Evolutionary conservation across 257 asterid genomes (phyloP), one percentile per base, ranked within the genome.

Genomic region (Fraxinus anomala): DNA sequence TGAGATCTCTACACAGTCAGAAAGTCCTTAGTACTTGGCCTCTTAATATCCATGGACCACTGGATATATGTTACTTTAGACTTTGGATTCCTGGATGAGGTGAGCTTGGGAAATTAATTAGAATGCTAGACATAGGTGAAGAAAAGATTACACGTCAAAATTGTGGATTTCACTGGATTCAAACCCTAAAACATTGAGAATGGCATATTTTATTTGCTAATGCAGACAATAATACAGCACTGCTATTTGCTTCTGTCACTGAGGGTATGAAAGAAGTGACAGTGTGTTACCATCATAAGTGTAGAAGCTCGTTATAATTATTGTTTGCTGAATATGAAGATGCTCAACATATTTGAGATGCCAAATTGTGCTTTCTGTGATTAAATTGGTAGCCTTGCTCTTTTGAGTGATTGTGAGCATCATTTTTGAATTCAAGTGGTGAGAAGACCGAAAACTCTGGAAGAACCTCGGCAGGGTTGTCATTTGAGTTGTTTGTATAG

Each of bases 381-480:
- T 10, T 26, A 26, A 63, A 63, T 12, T 3, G 6, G 36, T 23
- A 63, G 69, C 69, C 36, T 63, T 24, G 6, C 31, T 47, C 19
- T 75, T 80, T 26, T 6, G n/a, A 13, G 77, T 8, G 19, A 23
- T 56, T 71, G 68, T 40, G 39, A 47, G 44, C 5, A 40, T 21
- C 24, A 59, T 26, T 59, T 61, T 76, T 69, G 6, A 49, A 56
- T 12, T 39, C 31, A 11, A 23, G 68, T 61, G 76, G 74, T 37
- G 13, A 71, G 49, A n/a, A 69, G 47, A 31, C 78, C 71, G 73
- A 3, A 66, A 68, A 13, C 11, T 21, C 6, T 0, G 17, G 34
- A 31, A 24, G 79, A 51, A 65, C 76, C 13, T 14, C n/a, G 9
- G 49, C 77, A 42, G 36, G 73, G 66, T 42, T 75, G n/a, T 61